These are phyloP conservation scores for Eremothecium sinecaudum DNA, from an alignment of 1,139 yeast genomes.

Conservation along the genomic window DNA sequence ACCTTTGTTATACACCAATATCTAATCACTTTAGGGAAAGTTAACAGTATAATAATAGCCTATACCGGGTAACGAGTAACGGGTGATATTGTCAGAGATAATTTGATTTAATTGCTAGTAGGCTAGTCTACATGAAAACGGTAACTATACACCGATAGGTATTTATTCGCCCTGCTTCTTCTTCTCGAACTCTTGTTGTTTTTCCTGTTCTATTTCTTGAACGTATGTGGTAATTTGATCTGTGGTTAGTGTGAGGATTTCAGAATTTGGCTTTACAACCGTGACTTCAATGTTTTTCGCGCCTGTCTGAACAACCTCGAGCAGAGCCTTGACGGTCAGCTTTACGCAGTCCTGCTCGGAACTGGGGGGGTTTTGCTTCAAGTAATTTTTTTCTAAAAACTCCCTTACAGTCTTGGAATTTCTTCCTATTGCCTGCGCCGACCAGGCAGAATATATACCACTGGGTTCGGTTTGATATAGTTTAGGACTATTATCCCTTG, in stretches of 20 bases:
- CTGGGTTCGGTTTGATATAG: constrained; percentile 95
- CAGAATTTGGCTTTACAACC: constrained; percentile 60
- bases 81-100: too few relatives aligned
- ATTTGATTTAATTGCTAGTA: too few relatives aligned
- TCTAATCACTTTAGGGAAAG: too few relatives aligned
- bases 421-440: constrained; percentile 95
- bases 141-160: too few relatives aligned
- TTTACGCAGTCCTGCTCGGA: constrained; percentile 67
- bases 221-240: constrained; percentile 74
- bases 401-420: constrained; percentile 93
- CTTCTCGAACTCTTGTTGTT: constrained; percentile 67
- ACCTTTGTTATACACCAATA: too few relatives aligned
- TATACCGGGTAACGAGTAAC: too few relatives aligned
- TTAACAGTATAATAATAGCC: too few relatives aligned
- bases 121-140: too few relatives aligned
- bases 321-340: constrained; percentile 73
- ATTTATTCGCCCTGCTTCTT: constrained; percentile 40
- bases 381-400: constrained; percentile 81
- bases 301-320: constrained; percentile 97
- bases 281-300: constrained; percentile 93
- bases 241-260: constrained; percentile 47
- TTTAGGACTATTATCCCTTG: constrained; percentile 69
- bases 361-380: constrained; percentile 45
- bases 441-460: constrained; percentile 98
- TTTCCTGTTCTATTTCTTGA: constrained; percentile 80